Base-by-base conservation (phyloP, 2,329 filamentous ascomycete species). In the Talaromyces sp. region DNA sequence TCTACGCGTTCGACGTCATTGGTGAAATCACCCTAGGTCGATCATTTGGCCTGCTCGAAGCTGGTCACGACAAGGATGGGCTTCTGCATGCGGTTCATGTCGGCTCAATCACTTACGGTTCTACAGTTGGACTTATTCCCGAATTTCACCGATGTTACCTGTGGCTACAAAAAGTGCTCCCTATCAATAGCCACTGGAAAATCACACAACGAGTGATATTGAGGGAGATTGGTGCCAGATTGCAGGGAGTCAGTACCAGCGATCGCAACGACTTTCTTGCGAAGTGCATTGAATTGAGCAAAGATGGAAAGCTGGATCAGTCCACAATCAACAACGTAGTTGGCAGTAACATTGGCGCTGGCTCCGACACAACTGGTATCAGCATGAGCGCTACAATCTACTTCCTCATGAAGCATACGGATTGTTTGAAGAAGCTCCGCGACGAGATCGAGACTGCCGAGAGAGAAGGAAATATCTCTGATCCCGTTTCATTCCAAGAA, bases 1-100 rank as follows among this genome's bases (percentile, higher is more conserved):
- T 39, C 22, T 60, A 55, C 19, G 73, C 73, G 0, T 75, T 75
- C 54, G 74, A 76, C 63, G 73, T 76, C 1, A 73, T 77, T 19
- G 72, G 72, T 1, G 70, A 75, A 36, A 61, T 76, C 25, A 76
- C 73, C 1, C 74, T 73, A 59, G 71, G 70, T 13, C 70, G 68
- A 17, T 66, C 68, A 6, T 67, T 74, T 15, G 73, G 73, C 0
- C 75, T 75, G 58, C 62, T 77, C 1, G 70, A 75, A 39, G 52
- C 67, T 9, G 72, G 71, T 1, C 19, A 44, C 42, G 42, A 44
- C 19, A 44, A 44, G 42, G 42, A 44, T 19, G 42, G 42, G 6
- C 42, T 44, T 44, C 9, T 44, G 42, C 42, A 44, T 19, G 42
- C 42, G 4, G 42, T 44, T 44, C 42, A 44, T 10, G 42, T 44